Percentiles rank a stretch among this genome's conserved stretches.
Conservation (phyloP, 371 early-diverging fungal species). For the Saksenaea vasiformis region DNA sequence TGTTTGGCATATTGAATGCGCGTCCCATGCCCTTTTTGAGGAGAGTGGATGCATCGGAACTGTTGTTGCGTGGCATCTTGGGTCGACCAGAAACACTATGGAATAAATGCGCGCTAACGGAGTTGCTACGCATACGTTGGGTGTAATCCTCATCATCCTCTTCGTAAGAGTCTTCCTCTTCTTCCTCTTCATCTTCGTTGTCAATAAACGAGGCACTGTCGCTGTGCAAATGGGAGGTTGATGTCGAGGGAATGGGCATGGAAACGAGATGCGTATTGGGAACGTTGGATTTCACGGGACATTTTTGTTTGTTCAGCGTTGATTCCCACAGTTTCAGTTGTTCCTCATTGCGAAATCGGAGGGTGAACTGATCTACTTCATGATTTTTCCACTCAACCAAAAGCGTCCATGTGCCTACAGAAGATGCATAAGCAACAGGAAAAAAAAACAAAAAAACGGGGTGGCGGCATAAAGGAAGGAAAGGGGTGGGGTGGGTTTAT, state of each 20-base stretch:
- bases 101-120: conserved; percentile 29
- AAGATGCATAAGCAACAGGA: conserved; percentile 5
- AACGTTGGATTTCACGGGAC: conserved; percentile 27
- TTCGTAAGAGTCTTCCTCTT: conserved; percentile 35
- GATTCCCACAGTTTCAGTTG: conserved; percentile 89
- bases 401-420: conserved; percentile 51
- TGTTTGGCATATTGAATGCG: conserved; percentile 16
- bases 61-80: conserved; percentile 31
- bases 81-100: conserved; percentile 25
- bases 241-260: conserved; percentile 26
- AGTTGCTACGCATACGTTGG: conserved; percentile 29
- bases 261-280: conserved; percentile 48
- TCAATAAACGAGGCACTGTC: conserved; percentile 23
- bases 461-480: background rate
- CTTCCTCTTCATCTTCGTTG: conserved; percentile 45
- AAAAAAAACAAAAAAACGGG: background rate
- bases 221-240: conserved; percentile 18
- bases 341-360: conserved; percentile 89
- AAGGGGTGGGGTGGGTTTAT: no score
- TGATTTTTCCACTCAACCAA: conserved; percentile 82
- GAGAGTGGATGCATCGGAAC: conserved; percentile 19
- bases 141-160: conserved; percentile 30
- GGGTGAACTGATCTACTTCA: conserved; percentile 80
- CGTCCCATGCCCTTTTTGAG: background rate
- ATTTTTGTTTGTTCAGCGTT: conserved; percentile 54